phyloP scores from a whole-genome alignment of 2,329 filamentous ascomycete species.

The Trichoderma afroharzianum region DNA sequence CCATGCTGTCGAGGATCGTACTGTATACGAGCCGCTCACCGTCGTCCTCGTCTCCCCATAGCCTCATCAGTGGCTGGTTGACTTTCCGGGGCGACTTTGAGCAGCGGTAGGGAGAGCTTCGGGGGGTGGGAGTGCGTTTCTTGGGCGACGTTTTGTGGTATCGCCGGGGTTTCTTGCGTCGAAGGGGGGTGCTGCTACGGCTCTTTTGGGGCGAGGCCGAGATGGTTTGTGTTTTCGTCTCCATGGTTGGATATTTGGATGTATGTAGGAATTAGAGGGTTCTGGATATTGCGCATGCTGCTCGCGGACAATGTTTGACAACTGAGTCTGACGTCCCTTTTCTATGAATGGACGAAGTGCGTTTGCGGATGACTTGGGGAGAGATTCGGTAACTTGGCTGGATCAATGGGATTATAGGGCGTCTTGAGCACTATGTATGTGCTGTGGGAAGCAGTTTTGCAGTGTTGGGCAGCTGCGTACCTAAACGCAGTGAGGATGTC shows the following conservation, averaged over 20 bases:
- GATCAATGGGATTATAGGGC: not conserved
- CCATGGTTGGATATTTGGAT: not conserved
- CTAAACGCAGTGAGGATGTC: not conserved
- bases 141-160: not conserved
- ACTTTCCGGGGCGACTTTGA: not conserved
- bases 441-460: not conserved
- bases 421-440: not conserved
- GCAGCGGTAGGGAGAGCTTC: not conserved
- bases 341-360: not conserved
- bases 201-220: not conserved
- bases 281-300: not conserved
- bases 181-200: not conserved
- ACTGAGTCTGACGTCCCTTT: not conserved
- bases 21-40: not conserved
- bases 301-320: not conserved
- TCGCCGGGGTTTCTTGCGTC: not conserved
- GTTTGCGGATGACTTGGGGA: not conserved
- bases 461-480: not conserved
- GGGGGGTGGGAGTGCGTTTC: not conserved
- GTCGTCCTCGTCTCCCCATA: not conserved
- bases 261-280: not conserved
- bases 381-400: not conserved
- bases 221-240: not conserved
- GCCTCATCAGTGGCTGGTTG: not conserved
- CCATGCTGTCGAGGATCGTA: conserved; percentile 35